Conservation (phyloP, 1,139 yeast species). For the Candida dubliniensis region DNA sequence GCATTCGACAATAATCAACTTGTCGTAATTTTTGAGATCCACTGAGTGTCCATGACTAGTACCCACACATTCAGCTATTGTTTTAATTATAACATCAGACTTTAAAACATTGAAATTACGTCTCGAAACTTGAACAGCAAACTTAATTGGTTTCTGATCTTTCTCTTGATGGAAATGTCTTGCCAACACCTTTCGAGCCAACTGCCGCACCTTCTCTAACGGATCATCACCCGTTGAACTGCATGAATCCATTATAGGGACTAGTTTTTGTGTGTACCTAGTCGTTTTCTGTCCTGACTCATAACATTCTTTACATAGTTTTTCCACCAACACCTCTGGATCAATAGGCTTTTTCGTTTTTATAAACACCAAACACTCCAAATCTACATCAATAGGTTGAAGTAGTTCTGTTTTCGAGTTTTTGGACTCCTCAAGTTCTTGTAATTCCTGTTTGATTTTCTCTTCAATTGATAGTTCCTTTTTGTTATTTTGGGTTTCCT, state of each 20-base stretch:
- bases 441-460: slow-evolving; percentile 67
- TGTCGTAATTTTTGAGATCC: slow-evolving; percentile 78
- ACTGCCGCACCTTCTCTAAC: slow-evolving; percentile 56
- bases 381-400: slow-evolving; percentile 65
- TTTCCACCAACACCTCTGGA: slow-evolving; percentile 69
- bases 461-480: slow-evolving; percentile 67
- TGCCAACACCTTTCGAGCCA: slow-evolving; percentile 56
- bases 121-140: slow-evolving; percentile 79
- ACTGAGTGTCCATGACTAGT: slow-evolving; percentile 71
- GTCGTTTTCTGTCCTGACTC: slow-evolving; percentile 55
- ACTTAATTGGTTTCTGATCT: slow-evolving; percentile 53
- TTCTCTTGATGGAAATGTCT: slow-evolving; percentile 66
- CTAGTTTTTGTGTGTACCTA: slow-evolving; percentile 72
- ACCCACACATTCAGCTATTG: slow-evolving; percentile 73
- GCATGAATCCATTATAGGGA: slow-evolving; percentile 78
- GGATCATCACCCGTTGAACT: slow-evolving; percentile 51
- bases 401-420: slow-evolving; percentile 49
- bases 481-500: slow-evolving; percentile 25
- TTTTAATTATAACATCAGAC: slow-evolving; percentile 66
- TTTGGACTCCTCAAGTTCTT: slow-evolving; percentile 48
- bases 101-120: slow-evolving; percentile 76
- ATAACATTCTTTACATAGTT: slow-evolving; percentile 60
- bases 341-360: slow-evolving; percentile 75
- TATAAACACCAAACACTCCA: slow-evolving; percentile 84
- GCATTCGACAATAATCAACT: slow-evolving; percentile 80